Percentiles rank a stretch among this genome's conserved stretches.
Conservation (phyloP, 768 basidiomycete genomes). For the Russula ochroleuca region DNA sequence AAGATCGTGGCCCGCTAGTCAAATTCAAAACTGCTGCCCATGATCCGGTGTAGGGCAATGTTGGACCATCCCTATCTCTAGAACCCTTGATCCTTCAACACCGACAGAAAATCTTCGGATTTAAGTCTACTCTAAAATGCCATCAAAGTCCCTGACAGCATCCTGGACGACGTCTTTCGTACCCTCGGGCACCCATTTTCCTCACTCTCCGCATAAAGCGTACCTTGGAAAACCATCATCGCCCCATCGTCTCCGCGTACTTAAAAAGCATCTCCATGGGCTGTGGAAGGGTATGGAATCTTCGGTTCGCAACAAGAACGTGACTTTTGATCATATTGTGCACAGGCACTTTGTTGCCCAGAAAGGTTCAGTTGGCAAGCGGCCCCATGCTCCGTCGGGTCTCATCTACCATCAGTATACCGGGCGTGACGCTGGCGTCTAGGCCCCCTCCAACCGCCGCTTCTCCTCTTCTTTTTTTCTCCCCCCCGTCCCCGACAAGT, state of each 20-base stretch:
- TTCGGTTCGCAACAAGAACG: not conserved
- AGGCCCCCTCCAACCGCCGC: not conserved
- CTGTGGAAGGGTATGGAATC: slow-evolving; percentile 13
- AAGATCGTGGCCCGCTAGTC: not conserved
- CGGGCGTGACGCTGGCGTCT: not conserved
- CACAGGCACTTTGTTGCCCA: not conserved
- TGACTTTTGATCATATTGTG: not conserved
- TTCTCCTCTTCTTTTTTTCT: not conserved
- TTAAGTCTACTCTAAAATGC: not conserved
- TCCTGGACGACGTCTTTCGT: slow-evolving; percentile 3
- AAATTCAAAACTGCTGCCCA: not conserved
- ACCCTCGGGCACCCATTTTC: not conserved
- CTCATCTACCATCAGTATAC: slow-evolving; percentile 8
- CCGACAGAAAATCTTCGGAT: not conserved
- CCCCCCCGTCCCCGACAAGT: slow-evolving; percentile 1
- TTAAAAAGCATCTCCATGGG: slow-evolving; percentile 1
- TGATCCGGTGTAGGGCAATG: not conserved
- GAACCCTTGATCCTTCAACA: not conserved
- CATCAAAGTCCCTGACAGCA: slow-evolving; percentile 11
- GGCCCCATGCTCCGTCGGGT: not conserved
- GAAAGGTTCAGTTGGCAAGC: slow-evolving; percentile 8
- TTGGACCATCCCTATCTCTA: not conserved
- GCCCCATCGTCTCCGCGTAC: not conserved
- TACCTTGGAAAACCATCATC: not conserved
- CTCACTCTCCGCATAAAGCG: not conserved